Conservation (phyloP, 441 rosid genomes). For the Gossypium laxum region DNA sequence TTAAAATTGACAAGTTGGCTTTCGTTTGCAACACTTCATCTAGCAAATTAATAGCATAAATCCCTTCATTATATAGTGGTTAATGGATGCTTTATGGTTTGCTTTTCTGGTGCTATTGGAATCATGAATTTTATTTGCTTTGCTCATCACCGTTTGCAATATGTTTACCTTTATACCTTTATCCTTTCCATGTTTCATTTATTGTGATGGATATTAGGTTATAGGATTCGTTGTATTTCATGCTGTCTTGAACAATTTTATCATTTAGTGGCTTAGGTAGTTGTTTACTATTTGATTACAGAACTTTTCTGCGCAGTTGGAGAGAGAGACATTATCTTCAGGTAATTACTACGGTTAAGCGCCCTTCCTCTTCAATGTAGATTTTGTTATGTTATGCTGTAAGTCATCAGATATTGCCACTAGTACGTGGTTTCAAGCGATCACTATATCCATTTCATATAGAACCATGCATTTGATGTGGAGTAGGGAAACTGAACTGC, state of each 20-base stretch:
- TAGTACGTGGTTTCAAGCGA: not conserved
- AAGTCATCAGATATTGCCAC: not conserved
- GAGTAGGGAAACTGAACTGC: not conserved
- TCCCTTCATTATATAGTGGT: not conserved
- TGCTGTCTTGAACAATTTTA: not conserved
- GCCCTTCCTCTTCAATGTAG: not conserved
- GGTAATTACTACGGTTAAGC: constrained; percentile 34
- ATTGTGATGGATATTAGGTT: not conserved
- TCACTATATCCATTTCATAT: not conserved
- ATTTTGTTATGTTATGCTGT: not conserved
- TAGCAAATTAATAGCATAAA: not conserved
- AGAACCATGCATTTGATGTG: constrained; percentile 10
- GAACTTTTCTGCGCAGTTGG: constrained; percentile 95
- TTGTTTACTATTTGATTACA: constrained; percentile 33
- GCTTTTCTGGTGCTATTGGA: not conserved
- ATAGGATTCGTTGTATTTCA: not conserved
- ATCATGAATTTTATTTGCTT: not conserved
- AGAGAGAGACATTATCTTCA: constrained; percentile 72
- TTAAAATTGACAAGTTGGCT: not conserved
- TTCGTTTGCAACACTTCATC: not conserved
- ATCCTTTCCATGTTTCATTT: not conserved
- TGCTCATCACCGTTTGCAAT: not conserved
- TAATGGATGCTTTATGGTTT: not conserved
- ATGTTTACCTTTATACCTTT: not conserved
- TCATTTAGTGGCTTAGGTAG: constrained; percentile 16